Percentiles rank a stretch among this genome's conserved stretches.
phyloP scores from a whole-genome alignment of 2,329 filamentous ascomycete genomes.

The Knufia petricola region DNA sequence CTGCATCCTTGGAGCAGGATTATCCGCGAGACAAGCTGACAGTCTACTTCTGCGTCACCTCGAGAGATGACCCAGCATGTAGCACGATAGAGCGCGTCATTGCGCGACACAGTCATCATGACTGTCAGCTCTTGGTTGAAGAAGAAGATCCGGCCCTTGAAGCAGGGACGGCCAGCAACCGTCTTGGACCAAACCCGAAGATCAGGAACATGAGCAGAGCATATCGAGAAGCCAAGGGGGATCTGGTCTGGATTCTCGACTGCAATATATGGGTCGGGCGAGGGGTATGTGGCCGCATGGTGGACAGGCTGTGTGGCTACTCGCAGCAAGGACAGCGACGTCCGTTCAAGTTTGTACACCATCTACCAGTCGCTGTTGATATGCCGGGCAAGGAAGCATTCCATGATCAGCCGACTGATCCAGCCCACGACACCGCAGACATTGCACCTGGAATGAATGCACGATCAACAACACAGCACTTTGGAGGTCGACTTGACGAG shows the following conservation, averaged over 20 bases:
- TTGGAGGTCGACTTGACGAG: constrained; percentile 79
- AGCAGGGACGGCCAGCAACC: constrained; percentile 28
- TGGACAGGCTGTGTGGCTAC: constrained; percentile 72
- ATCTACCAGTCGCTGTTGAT: constrained; percentile 50
- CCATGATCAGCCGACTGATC: background rate
- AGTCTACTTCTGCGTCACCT: constrained; percentile 72
- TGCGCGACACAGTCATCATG: constrained; percentile 59
- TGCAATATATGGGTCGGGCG: constrained; percentile 89
- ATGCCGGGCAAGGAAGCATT: constrained; percentile 3
- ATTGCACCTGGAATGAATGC: background rate
- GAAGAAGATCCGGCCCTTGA: constrained; percentile 66
- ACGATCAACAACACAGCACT: background rate
- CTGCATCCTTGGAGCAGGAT: constrained; percentile 70
- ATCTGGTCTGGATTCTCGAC: constrained; percentile 89
- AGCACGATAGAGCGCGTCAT: constrained; percentile 63
- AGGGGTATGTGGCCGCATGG: constrained; percentile 75
- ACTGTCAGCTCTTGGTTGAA: constrained; percentile 69
- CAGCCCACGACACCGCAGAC: background rate
- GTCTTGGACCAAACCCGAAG: constrained; percentile 91
- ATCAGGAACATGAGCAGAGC: constrained; percentile 92
- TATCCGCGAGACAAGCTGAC: constrained; percentile 71
- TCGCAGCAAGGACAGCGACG: constrained; percentile 35
- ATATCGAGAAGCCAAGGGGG: constrained; percentile 77
- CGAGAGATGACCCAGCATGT: constrained; percentile 64
- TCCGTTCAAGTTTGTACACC: constrained; percentile 87